These are phyloP conservation scores for Kokia cookei DNA, from an alignment of 441 rosid species.

Conservation along the genomic window DNA sequence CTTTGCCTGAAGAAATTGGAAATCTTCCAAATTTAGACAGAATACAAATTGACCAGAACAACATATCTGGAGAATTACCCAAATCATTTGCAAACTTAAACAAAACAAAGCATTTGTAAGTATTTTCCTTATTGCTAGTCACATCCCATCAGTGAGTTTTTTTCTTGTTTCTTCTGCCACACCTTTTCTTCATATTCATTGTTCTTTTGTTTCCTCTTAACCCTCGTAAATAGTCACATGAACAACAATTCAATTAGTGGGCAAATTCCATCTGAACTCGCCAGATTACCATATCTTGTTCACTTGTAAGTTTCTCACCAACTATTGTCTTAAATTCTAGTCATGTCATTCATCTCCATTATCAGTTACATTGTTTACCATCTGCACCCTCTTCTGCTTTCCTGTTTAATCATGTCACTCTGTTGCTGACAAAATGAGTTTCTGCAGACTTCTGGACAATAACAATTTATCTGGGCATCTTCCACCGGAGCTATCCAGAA, in stretches of 20 bases:
- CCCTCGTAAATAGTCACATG: constrained; percentile 73
- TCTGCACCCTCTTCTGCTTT: not conserved
- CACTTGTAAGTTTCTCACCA: constrained; percentile 75
- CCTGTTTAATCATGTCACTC: not conserved
- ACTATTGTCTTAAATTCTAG: constrained; percentile 8
- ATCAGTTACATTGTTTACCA: constrained; percentile 5
- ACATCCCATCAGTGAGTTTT: not conserved
- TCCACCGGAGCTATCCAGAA: constrained; percentile 67
- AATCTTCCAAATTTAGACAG: constrained; percentile 77
- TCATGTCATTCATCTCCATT: not conserved
- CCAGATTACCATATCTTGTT: constrained; percentile 69
- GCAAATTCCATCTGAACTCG: constrained; percentile 79
- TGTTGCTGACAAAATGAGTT: constrained; percentile 8
- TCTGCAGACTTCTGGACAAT: constrained; percentile 87
- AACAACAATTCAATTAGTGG: constrained; percentile 97
- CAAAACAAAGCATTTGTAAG: constrained; percentile 93
- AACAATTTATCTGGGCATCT: constrained; percentile 82
- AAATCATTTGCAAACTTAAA: constrained; percentile 72
- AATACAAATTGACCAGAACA: constrained; percentile 90
- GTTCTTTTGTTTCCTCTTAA: constrained; percentile 16
- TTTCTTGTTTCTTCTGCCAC: not conserved
- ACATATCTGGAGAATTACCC: constrained; percentile 78
- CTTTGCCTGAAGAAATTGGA: constrained; percentile 88
- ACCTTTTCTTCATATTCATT: not conserved
- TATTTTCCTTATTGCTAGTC: constrained; percentile 14